Percentiles rank a stretch among this genome's conserved stretches.
Conservation (phyloP, 129 eudicot species). For the Lactuca saligna region DNA sequence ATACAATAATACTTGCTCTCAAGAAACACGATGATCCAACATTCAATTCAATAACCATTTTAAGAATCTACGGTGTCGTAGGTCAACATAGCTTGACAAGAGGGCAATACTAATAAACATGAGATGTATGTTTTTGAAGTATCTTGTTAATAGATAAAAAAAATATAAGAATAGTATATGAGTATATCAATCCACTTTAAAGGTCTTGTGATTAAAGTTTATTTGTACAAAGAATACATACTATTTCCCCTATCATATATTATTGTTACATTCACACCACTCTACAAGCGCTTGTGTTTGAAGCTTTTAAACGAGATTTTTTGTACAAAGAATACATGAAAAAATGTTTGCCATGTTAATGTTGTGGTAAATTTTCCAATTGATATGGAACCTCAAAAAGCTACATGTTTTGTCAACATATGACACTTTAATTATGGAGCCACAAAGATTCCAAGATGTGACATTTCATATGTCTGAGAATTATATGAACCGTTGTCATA, state of each 20-base stretch:
- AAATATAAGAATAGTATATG: too few species aligned
- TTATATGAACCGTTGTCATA: conserved; percentile 16
- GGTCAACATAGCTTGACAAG: too few species aligned
- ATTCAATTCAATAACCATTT: too few species aligned
- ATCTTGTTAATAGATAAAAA: too few species aligned
- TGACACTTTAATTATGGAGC: conserved; percentile 25
- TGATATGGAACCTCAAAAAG: conserved; percentile 30
- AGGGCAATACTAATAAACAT: too few species aligned
- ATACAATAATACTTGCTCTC: background rate
- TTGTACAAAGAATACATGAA: background rate
- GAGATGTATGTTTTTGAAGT: too few species aligned
- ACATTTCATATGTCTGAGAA: conserved; percentile 31
- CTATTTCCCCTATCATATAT: too few species aligned
- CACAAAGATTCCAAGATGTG: conserved; percentile 25
- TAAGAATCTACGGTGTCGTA: too few species aligned
- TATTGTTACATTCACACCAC: background rate
- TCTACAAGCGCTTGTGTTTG: background rate
- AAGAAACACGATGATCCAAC: background rate
- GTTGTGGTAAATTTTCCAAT: conserved; percentile 4
- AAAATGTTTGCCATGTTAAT: background rate
- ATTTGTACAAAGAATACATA: too few species aligned
- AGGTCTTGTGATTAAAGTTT: too few species aligned
- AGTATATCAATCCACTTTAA: too few species aligned
- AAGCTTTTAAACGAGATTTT: background rate
- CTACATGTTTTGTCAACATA: conserved; percentile 28